A percentile compares a stretch with the other conserved stretches of the same genome.
phyloP scores from a whole-genome alignment of 163 green algal species.

The Trebouxia gelatinosa region DNA sequence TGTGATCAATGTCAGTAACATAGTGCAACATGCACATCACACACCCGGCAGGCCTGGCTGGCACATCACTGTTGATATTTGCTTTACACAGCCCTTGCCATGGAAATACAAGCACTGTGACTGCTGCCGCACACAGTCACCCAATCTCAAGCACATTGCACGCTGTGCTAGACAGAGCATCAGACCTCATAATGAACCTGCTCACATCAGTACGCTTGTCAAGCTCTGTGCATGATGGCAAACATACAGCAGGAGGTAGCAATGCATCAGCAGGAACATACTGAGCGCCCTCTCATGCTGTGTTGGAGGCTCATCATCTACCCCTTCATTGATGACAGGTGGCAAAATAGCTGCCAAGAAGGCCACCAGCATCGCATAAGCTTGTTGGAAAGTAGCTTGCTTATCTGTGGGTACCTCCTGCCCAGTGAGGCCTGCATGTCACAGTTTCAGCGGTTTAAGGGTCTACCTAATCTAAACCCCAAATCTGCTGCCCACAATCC shows the following conservation, averaged over 20 bases:
- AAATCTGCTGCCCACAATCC: too few species aligned
- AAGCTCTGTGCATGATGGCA: not conserved
- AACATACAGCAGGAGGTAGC: not conserved
- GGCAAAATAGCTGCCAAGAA: constrained; percentile 48
- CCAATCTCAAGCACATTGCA: too few species aligned
- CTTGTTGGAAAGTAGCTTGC: constrained; percentile 49
- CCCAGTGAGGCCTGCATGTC: not conserved
- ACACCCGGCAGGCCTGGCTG: too few species aligned
- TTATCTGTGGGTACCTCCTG: not conserved
- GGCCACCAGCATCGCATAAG: constrained; percentile 51
- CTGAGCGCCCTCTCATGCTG: constrained; percentile 28
- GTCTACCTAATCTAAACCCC: too few species aligned
- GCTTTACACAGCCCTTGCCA: too few species aligned
- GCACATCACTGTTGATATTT: too few species aligned
- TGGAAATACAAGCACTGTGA: too few species aligned
- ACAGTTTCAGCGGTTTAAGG: too few species aligned
- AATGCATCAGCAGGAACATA: not conserved
- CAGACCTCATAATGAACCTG: not conserved
- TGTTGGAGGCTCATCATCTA: constrained; percentile 20
- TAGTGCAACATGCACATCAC: too few species aligned
- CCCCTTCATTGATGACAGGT: constrained; percentile 39
- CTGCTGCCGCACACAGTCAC: too few species aligned
- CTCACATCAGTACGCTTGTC: not conserved
- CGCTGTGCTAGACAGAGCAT: constrained; percentile 20
- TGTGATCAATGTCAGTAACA: too few species aligned